Conservation (phyloP, 305 asterid genomes). For the Coffea humblotiana region DNA sequence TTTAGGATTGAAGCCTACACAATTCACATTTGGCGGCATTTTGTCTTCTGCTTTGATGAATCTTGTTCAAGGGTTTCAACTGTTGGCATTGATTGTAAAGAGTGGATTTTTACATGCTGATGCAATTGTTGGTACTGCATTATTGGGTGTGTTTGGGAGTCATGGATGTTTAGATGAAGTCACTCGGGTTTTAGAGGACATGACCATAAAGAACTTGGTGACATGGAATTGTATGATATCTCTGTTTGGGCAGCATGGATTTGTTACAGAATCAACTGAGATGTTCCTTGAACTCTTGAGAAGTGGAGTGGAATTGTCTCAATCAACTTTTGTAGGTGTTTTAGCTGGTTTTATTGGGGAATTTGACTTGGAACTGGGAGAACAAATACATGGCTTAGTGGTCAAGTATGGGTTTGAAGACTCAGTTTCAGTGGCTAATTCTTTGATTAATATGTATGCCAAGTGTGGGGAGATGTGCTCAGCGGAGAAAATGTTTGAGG, state of each 20-base stretch:
- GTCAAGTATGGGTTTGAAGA: conserved; percentile 41
- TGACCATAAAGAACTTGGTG: conserved; percentile 58
- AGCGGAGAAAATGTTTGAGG: conserved; percentile 48
- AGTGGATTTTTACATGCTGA: conserved; percentile 37
- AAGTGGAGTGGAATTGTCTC: conserved; percentile 31
- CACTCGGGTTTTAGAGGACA: conserved; percentile 41
- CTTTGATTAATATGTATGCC: conserved; percentile 45
- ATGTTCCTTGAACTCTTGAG: conserved; percentile 41
- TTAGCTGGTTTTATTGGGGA: conserved; percentile 35
- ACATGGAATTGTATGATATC: conserved; percentile 59
- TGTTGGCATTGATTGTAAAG: conserved; percentile 52
- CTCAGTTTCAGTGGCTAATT: conserved; percentile 40
- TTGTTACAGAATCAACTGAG: conserved; percentile 30
- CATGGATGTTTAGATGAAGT: conserved; percentile 52
- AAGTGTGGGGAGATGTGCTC: conserved; percentile 26
- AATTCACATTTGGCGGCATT: conserved; percentile 48
- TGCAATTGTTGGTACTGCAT: conserved; percentile 60
- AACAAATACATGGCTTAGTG: conserved; percentile 49
- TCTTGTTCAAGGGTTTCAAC: conserved; percentile 43
- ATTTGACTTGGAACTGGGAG: conserved; percentile 33
- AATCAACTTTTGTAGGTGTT: conserved; percentile 40
- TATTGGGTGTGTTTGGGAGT: conserved; percentile 56
- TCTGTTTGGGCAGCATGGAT: conserved; percentile 41
- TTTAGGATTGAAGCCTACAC: conserved; percentile 45
- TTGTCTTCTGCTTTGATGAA: conserved; percentile 40